phyloP scores from a whole-genome alignment of 2,329 filamentous ascomycete species.

The Fusarium sp. region DNA sequence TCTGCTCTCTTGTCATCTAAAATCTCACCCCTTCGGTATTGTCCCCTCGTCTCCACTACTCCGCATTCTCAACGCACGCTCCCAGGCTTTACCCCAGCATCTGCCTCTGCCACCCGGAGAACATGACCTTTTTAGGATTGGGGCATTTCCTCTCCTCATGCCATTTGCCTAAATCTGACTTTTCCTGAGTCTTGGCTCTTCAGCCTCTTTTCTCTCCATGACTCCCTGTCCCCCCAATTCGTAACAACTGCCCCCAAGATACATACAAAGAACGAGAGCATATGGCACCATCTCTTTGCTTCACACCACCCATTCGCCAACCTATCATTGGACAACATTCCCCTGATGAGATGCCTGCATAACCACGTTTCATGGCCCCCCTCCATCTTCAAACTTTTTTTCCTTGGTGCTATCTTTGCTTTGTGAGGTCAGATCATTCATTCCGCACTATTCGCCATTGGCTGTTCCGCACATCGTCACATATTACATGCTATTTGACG shows the following conservation, averaged over 20 bases:
- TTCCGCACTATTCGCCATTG: constrained; percentile 24
- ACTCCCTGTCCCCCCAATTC: background rate
- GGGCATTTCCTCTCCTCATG: background rate
- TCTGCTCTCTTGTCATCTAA: background rate
- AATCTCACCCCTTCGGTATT: constrained; percentile 23
- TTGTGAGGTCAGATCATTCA: background rate
- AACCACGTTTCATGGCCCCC: constrained; percentile 35
- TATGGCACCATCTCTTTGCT: constrained; percentile 16
- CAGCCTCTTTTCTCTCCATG: background rate
- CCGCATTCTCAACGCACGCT: constrained; percentile 24
- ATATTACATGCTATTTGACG: background rate
- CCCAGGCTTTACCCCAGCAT: constrained; percentile 9
- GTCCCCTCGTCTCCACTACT: constrained; percentile 34
- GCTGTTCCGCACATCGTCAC: constrained; percentile 18
- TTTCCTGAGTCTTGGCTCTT: constrained; percentile 15
- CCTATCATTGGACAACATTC: constrained; percentile 21
- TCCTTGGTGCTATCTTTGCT: background rate
- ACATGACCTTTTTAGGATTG: constrained; percentile 1
- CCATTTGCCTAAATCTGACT: background rate
- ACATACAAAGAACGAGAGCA: background rate
- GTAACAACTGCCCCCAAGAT: background rate
- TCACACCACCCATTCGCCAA: background rate
- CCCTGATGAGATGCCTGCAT: constrained; percentile 22
- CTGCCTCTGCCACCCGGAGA: background rate
- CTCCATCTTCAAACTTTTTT: constrained; percentile 11